Percentiles rank a stretch among this genome's conserved stretches.
phyloP scores from a whole-genome alignment of 805 yeast genomes.

The Dipodascus albidus region DNA sequence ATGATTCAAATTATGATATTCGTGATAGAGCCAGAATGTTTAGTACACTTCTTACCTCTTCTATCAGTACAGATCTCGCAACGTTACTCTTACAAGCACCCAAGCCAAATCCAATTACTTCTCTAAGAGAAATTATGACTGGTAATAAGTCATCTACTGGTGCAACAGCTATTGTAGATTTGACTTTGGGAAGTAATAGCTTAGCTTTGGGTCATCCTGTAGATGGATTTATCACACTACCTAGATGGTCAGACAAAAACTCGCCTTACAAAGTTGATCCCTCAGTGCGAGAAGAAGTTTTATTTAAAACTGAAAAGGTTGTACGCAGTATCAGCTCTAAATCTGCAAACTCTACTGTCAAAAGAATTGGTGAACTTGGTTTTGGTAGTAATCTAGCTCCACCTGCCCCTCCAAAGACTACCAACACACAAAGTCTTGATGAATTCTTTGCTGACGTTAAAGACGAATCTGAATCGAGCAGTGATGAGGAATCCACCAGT shows the following conservation, averaged over 20 bases:
- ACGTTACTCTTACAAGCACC: slow-evolving; percentile 65
- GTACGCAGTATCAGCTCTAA: slow-evolving; percentile 5
- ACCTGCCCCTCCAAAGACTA: slow-evolving; percentile 6
- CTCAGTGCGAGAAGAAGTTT: slow-evolving; percentile 27
- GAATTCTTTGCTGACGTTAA: slow-evolving; percentile 59
- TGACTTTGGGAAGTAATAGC: slow-evolving; percentile 23
- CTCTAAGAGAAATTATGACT: slow-evolving; percentile 10
- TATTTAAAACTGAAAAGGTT: background rate
- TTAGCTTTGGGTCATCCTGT: slow-evolving; percentile 22
- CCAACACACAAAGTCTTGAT: slow-evolving; percentile 68
- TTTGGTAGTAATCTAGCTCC: slow-evolving; percentile 11
- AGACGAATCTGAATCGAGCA: slow-evolving; percentile 12
- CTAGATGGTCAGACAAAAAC: slow-evolving; percentile 35
- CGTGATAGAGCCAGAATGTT: slow-evolving; percentile 79
- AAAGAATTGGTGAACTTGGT: slow-evolving; percentile 25
- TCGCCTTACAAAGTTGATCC: slow-evolving; percentile 22
- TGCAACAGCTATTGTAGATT: slow-evolving; percentile 10
- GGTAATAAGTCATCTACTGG: slow-evolving; percentile 12
- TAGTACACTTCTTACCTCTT: slow-evolving; percentile 44
- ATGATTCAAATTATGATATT: slow-evolving; percentile 64
- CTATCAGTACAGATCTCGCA: slow-evolving; percentile 47
- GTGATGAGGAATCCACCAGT: slow-evolving; percentile 18
- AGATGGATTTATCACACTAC: slow-evolving; percentile 24
- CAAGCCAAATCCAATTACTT: slow-evolving; percentile 44
- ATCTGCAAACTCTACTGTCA: slow-evolving; percentile 21